These are phyloP conservation scores for Sphaerulina musiva DNA, from an alignment of 2,329 filamentous ascomycete species.

Conservation along the genomic window DNA sequence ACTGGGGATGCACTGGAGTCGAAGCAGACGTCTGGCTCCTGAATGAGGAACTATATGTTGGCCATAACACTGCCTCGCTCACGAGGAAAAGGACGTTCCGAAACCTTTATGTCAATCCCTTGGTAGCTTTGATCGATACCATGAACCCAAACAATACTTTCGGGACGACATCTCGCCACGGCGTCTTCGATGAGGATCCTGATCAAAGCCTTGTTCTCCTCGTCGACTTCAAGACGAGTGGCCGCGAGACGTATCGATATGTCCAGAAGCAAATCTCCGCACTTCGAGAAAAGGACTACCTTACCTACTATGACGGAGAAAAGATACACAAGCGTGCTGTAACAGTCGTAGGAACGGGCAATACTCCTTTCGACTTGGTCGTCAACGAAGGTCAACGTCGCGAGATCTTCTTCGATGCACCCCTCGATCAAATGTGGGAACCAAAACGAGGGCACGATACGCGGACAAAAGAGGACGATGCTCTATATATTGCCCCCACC, in stretches of 20 bases:
- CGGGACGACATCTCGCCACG: conserved; percentile 39
- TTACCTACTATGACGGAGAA: conserved; percentile 46
- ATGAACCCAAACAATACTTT: conserved; percentile 48
- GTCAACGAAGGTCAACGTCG: conserved; percentile 48
- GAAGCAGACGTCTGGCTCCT: conserved; percentile 66
- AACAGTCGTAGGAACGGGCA: conserved; percentile 64
- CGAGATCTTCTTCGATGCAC: conserved; percentile 45
- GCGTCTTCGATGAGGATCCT: conserved; percentile 46
- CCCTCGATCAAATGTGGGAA: conserved; percentile 14
- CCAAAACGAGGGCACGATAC: conserved; percentile 5
- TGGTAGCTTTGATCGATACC: conserved; percentile 52
- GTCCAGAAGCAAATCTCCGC: conserved; percentile 53
- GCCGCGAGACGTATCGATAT: conserved; percentile 46
- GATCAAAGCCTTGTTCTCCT: conserved; percentile 51
- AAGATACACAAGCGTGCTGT: conserved; percentile 51
- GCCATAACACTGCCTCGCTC: conserved; percentile 54
- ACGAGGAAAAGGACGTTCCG: conserved; percentile 52
- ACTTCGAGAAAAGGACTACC: conserved; percentile 51
- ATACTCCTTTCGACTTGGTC: conserved; percentile 53
- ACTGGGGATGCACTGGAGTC: conserved; percentile 55
- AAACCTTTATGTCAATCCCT: conserved; percentile 58
- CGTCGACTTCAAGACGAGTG: conserved; percentile 62
- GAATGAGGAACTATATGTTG: conserved; percentile 54
- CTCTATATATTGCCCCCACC: not conserved
- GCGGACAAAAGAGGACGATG: not conserved